Percentiles rank a stretch among this genome's conserved stretches.
Evolutionary conservation across 306 rosid genomes (phyloP).

Genomic region (Hylodesmum podocarpum): DNA sequence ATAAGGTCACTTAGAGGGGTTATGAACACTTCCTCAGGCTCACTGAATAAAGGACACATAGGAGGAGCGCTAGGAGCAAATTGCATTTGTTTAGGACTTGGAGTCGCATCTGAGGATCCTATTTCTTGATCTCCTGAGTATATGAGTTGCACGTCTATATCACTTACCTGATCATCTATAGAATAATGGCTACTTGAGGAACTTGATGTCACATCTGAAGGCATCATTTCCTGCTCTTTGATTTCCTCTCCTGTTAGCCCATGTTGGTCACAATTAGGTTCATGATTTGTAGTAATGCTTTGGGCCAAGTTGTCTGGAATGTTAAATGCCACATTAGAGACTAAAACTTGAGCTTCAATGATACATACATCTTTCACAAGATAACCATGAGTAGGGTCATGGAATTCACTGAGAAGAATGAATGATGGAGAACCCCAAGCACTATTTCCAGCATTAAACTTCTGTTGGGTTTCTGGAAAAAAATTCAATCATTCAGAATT

Average conservation of each 20-base stretch:
- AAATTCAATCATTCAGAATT: not conserved
- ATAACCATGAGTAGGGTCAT: constrained; percentile 57
- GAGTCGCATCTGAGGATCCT: not conserved
- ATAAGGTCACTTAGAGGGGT: not conserved
- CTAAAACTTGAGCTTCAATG: constrained; percentile 63
- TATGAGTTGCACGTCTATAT: not conserved
- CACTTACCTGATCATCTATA: not conserved
- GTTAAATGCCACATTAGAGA: constrained; percentile 28
- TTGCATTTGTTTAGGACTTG: not conserved
- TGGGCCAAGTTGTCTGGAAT: not conserved
- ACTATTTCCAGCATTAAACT: constrained; percentile 66
- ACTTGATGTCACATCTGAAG: constrained; percentile 3
- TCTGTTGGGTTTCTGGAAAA: constrained; percentile 59
- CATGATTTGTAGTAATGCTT: not conserved
- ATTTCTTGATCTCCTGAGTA: not conserved
- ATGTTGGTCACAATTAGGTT: not conserved
- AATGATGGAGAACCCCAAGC: constrained; percentile 72
- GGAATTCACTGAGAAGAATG: constrained; percentile 62
- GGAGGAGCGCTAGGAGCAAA: constrained; percentile 16
- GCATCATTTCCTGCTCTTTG: not conserved
- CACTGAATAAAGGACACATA: constrained; percentile 14
- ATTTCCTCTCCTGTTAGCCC: not conserved
- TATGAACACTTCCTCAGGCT: not conserved
- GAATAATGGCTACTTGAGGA: not conserved
- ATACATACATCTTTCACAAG: constrained; percentile 57